Base-by-base conservation (phyloP, 2,329 filamentous ascomycete species). In the Coniochaeta pulveracea region DNA sequence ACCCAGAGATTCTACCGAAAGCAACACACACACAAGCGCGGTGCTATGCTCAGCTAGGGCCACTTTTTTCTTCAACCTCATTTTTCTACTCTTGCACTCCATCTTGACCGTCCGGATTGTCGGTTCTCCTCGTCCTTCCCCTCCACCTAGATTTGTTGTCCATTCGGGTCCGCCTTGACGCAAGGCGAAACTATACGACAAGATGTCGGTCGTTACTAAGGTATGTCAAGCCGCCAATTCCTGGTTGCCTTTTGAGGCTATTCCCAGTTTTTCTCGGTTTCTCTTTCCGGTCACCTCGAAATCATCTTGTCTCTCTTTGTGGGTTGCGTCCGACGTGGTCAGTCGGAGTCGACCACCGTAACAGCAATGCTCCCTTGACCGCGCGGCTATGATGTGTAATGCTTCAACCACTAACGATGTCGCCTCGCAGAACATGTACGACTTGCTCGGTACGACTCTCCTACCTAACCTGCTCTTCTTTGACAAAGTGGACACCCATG, bases 341-440 rank as follows among this genome's bases (percentile, higher is more conserved):
- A 34, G 18, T 29, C 17, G 22, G 12, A 29, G 23, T 29, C 15
- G 10, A 33, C 18, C 12, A 18, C 14, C 19, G 5, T 15, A 30
- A 19, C 33, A 21, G 26, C 25, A 22, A 8, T 10, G 10, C 17
- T 21, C 16, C 28, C 16, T 14, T 19, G 28, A 21, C 28, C 14
- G 10, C 8, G 14, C 27, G 11, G 19, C 17, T 17, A 6, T 10
- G 15, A 6, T 8, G n/a, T 10, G 14, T 21, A 26, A 26, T 17
- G 16, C 10, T 26, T 35, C 11, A 38, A 39, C 23, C 31, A 45
- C 52, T 55, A 46, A 55, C 39, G 23, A 35, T 39, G 16, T 35
- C 31, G 29, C 40, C 27, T 29, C 19, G 24, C 25, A 96, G 91
- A 98, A 98, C 76, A 80, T 84, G 57, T 96, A 84, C 76, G 89